These are phyloP conservation scores for Aspergillus panamensis DNA, from an alignment of 495 filamentous ascomycete species.

Conservation along the genomic window DNA sequence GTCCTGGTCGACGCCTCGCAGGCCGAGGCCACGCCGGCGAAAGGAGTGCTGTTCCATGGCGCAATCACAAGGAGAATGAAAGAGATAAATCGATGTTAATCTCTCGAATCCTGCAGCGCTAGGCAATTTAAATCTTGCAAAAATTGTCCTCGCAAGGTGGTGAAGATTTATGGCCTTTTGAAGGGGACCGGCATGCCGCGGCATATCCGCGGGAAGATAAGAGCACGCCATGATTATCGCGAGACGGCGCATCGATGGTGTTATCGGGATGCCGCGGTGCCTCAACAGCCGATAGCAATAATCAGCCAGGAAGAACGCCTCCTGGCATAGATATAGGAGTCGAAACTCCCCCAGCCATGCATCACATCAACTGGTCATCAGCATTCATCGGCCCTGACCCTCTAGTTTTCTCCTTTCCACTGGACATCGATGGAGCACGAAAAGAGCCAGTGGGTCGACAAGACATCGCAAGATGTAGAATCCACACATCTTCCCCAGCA, in stretches of 20 bases:
- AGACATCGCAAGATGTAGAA: background rate
- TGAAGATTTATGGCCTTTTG: constrained; percentile 2
- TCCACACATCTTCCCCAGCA: background rate
- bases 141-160: background rate
- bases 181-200: constrained; percentile 28
- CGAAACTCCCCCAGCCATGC: background rate
- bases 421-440: constrained; percentile 1
- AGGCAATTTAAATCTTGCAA: background rate
- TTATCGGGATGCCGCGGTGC: constrained; percentile 13
- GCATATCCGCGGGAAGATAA: constrained; percentile 28
- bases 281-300: background rate
- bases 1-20: constrained; percentile 39
- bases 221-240: constrained; percentile 20
- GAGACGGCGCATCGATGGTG: constrained; percentile 23
- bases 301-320: background rate
- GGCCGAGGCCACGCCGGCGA: constrained; percentile 40
- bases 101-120: background rate
- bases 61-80: background rate
- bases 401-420: background rate
- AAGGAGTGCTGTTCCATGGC: constrained; percentile 45
- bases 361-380: background rate
- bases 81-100: background rate
- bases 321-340: constrained; percentile 1
- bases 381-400: background rate
- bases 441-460: constrained; percentile 3